Evolutionary conservation across 768 basidiomycete species (phyloP), one percentile per base, ranked within the genome.

Genomic region (Daedaleopsis sinensis): DNA sequence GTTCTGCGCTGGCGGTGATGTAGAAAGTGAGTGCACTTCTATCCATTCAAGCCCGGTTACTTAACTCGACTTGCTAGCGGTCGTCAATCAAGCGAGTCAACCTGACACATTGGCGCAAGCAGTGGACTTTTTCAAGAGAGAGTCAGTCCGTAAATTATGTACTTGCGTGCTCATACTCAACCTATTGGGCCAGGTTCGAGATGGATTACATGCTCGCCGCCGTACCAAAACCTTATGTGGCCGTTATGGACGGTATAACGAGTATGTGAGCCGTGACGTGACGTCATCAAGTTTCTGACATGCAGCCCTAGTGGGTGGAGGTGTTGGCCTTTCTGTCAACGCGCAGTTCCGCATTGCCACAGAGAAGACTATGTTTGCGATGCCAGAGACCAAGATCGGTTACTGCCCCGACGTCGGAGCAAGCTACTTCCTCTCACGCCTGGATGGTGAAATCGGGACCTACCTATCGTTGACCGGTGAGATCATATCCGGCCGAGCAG

Each of bases 311-410:
- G 94, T 98, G 90, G 97, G 97, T 49, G 97, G 97, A 56, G 97
- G 97, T 52, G 93, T 91, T 21, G 97, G 97, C 42, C 85, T 99
- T 51, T 80, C 86, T 42, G 85, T 89, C 12, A 84, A 89, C 59
- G 96, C 96, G 4, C 84, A 89, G 0, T 95, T 98, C 76, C 84
- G 97, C 62, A 84, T 99, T 58, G 96, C 96, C 4, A 98, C 96
- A 3, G 94, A 96, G 73, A 91, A 90, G 27, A 97, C 96, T 0
- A 60, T 83, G 1, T 92, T 98, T 72, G 90, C 94, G 7, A 98
- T 98, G 97, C 97, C 97, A 16, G 97, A 99, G 78, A 94, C 92
- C 13, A 91, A 90, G 69, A 94, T 95, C 68, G 91, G 90, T 47
- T 94, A 92, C 71, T 86, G 78, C 65, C 96, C 96, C 32, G 96